These are phyloP conservation scores for Colletotrichum incanum DNA, from an alignment of 2,329 filamentous ascomycete genomes.

Conservation along the genomic window DNA sequence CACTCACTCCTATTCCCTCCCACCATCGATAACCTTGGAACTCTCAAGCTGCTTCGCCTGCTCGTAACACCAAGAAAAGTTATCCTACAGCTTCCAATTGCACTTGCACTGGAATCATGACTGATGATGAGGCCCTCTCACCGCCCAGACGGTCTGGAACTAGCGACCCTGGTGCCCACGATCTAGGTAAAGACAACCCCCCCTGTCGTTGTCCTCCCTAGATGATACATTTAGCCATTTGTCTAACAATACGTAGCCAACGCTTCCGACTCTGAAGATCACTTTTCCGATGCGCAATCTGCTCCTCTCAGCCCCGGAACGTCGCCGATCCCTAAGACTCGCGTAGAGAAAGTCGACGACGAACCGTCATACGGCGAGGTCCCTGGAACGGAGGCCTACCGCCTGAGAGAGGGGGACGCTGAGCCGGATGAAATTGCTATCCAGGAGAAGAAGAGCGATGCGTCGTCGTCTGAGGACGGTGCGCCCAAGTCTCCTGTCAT, in stretches of 20 bases:
- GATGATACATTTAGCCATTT: conserved; percentile 14
- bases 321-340: conserved; percentile 71
- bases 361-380: conserved; percentile 74
- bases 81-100: conserved; percentile 16
- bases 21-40: conserved; percentile 32
- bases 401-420: conserved; percentile 70
- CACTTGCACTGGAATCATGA: conserved; percentile 45
- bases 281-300: conserved; percentile 78
- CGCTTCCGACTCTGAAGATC: conserved; percentile 77
- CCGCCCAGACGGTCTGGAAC: conserved; percentile 59
- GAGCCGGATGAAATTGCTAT: conserved; percentile 74
- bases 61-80: conserved; percentile 18
- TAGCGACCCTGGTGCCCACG: conserved; percentile 72
- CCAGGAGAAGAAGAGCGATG: conserved; percentile 44
- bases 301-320: conserved; percentile 59
- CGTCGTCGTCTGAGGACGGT: conserved; percentile 46
- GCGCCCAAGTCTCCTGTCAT: conserved; percentile 54
- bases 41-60: conserved; percentile 11
- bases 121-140: conserved; percentile 56
- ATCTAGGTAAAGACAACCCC: conserved; percentile 63
- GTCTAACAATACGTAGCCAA: conserved; percentile 57
- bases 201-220: conserved; percentile 19
- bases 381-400: conserved; percentile 72
- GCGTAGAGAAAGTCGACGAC: conserved; percentile 72
- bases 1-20: conserved; percentile 39